These are phyloP conservation scores for Fusarium agapanthi DNA, from an alignment of 2,329 filamentous ascomycete genomes.

Conservation along the genomic window DNA sequence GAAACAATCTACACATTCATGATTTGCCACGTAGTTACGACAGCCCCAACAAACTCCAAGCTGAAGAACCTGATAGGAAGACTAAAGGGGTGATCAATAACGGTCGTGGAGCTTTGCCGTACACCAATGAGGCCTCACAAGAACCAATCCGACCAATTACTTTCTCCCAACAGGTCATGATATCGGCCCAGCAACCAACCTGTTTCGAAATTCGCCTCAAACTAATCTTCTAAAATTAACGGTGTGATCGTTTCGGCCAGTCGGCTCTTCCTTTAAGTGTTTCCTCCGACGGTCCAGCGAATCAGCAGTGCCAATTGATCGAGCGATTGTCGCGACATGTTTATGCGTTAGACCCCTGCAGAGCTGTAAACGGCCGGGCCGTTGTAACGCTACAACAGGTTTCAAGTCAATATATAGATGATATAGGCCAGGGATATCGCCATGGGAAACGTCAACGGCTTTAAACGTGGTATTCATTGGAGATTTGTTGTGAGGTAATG, in stretches of 20 bases:
- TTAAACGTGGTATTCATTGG: background rate
- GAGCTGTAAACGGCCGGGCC: constrained; percentile 9
- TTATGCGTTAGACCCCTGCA: constrained; percentile 29
- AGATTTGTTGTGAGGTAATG: constrained; percentile 11
- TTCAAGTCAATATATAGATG: constrained; percentile 4
- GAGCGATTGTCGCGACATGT: constrained; percentile 7
- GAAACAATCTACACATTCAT: background rate
- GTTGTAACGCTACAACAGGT: constrained; percentile 33
- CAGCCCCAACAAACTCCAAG: background rate
- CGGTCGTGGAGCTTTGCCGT: background rate
- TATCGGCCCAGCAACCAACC: constrained; percentile 6
- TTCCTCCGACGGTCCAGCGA: constrained; percentile 18
- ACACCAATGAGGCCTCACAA: background rate
- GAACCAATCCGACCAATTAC: background rate
- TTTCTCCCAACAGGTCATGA: background rate
- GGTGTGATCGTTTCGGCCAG: constrained; percentile 8
- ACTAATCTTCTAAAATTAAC: background rate
- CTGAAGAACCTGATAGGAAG: background rate
- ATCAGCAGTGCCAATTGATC: background rate
- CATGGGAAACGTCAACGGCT: constrained; percentile 24
- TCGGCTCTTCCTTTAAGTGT: constrained; percentile 12
- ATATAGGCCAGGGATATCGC: constrained; percentile 27
- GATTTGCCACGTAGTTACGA: background rate
- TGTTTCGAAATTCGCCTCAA: background rate
- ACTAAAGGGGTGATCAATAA: background rate